Evolutionary conservation across 2,329 filamentous ascomycete species (phyloP).

Genomic region (Pseudomassariella vexata): DNA sequence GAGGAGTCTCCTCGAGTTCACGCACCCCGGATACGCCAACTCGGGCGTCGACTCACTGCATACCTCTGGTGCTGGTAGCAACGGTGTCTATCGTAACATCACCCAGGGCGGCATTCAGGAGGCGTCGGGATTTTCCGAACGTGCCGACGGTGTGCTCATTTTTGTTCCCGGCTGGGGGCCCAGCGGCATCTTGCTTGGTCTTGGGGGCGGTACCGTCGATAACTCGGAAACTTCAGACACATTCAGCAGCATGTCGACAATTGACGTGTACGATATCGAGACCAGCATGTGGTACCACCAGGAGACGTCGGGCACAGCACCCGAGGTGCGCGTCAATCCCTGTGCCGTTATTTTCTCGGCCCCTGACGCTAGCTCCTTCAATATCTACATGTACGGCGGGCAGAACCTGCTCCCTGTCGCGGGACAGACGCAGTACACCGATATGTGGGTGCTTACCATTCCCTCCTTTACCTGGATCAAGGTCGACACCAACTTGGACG

Average conservation of each 20-base stretch:
- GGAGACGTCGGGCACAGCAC: constrained; percentile 56
- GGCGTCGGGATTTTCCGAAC: constrained; percentile 61
- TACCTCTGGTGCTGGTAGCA: constrained; percentile 49
- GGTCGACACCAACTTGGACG: constrained; percentile 44
- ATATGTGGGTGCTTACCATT: constrained; percentile 70
- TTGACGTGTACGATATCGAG: constrained; percentile 75
- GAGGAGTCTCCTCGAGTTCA: constrained; percentile 70
- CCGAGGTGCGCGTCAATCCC: constrained; percentile 63
- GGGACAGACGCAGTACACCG: constrained; percentile 54
- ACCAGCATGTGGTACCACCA: constrained; percentile 70
- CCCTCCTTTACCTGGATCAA: constrained; percentile 70
- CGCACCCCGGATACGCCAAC: constrained; percentile 65
- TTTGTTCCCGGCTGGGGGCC: constrained; percentile 71
- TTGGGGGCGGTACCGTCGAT: constrained; percentile 59
- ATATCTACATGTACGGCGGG: constrained; percentile 73
- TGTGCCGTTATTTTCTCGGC: constrained; percentile 65
- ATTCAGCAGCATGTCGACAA: constrained; percentile 48
- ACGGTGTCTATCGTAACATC: constrained; percentile 67
- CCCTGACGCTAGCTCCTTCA: constrained; percentile 67
- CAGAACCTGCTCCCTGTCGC: constrained; percentile 64
- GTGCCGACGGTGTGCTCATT: constrained; percentile 67
- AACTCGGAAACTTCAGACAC: constrained; percentile 42
- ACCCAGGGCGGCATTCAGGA: constrained; percentile 65
- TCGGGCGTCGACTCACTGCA: constrained; percentile 52
- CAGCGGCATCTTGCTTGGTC: constrained; percentile 63